Percentiles rank a stretch among this genome's conserved stretches.
Evolutionary conservation across 768 basidiomycete species (phyloP).

Genomic region (Gloeopeniophorella convolvens): DNA sequence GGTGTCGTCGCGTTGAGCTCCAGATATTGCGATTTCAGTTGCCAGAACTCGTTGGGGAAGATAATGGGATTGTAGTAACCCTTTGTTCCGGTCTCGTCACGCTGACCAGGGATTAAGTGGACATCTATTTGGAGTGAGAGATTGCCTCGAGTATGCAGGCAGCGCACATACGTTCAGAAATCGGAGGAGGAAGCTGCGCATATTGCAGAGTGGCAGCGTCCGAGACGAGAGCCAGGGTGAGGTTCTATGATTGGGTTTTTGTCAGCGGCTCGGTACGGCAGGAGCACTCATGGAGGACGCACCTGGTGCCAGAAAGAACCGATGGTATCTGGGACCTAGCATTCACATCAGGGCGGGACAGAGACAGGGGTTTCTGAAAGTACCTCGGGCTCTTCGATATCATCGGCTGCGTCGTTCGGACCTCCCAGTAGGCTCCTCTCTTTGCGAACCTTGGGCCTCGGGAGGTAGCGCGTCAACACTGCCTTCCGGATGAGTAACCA

Average conservation of each 20-base stretch:
- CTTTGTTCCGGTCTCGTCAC: constrained; percentile 58
- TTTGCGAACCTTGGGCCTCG: constrained; percentile 66
- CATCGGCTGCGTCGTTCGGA: constrained; percentile 34
- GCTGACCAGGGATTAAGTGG: constrained; percentile 48
- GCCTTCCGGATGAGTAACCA: neutral
- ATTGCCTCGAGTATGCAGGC: neutral
- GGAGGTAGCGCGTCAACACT: constrained; percentile 86
- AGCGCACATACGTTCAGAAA: constrained; percentile 51
- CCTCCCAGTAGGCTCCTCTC: constrained; percentile 69
- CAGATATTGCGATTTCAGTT: constrained; percentile 69
- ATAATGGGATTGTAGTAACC: constrained; percentile 83
- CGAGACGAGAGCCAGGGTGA: constrained; percentile 82
- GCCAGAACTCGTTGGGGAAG: constrained; percentile 96
- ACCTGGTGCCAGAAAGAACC: constrained; percentile 83
- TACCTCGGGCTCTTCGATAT: constrained; percentile 48
- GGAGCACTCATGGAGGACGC: constrained; percentile 20
- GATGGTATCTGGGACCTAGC: constrained; percentile 30
- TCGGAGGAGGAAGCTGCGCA: constrained; percentile 48
- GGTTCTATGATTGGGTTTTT: constrained; percentile 45
- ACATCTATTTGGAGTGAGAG: constrained; percentile 43
- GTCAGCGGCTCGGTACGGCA: neutral
- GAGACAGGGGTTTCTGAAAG: constrained; percentile 6
- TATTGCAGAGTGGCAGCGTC: constrained; percentile 53
- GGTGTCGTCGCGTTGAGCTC: constrained; percentile 84
- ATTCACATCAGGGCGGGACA: neutral